These are phyloP conservation scores for Cladosporium sp. DNA, from an alignment of 2,329 filamentous ascomycete genomes.

Conservation along the genomic window DNA sequence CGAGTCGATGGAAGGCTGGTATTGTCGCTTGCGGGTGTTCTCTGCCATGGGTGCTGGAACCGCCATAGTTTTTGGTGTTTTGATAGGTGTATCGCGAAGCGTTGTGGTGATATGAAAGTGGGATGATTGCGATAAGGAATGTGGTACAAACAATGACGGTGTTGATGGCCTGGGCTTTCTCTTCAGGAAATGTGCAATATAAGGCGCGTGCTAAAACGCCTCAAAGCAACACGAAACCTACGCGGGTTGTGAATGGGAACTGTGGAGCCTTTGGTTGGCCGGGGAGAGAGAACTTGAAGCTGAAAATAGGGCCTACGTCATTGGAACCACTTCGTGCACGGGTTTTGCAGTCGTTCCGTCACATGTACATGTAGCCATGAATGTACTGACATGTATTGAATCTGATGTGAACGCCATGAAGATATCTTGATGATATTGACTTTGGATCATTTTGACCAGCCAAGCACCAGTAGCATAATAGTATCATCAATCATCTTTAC, in stretches of 20 bases:
- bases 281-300: not conserved
- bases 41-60: not conserved
- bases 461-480: no score
- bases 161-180: not conserved
- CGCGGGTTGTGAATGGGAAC: not conserved
- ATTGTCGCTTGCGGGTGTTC: slow-evolving; percentile 12
- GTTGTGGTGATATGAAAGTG: not conserved
- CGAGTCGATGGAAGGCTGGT: slow-evolving; percentile 19
- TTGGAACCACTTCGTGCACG: no score
- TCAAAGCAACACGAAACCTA: not conserved
- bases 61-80: not conserved
- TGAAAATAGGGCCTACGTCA: not conserved
- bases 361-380: no score
- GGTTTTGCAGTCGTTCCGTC: no score
- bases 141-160: not conserved
- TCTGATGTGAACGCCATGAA: no score
- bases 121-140: not conserved
- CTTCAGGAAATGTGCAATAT: not conserved
- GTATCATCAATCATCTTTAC: no score
- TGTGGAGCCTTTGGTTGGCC: not conserved
- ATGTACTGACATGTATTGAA: no score
- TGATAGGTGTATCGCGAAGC: not conserved
- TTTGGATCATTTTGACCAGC: no score
- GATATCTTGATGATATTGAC: no score
- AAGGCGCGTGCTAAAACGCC: not conserved